phyloP scores from a whole-genome alignment of 2,329 filamentous ascomycete genomes.

The Sarocladiaceae sp. region DNA sequence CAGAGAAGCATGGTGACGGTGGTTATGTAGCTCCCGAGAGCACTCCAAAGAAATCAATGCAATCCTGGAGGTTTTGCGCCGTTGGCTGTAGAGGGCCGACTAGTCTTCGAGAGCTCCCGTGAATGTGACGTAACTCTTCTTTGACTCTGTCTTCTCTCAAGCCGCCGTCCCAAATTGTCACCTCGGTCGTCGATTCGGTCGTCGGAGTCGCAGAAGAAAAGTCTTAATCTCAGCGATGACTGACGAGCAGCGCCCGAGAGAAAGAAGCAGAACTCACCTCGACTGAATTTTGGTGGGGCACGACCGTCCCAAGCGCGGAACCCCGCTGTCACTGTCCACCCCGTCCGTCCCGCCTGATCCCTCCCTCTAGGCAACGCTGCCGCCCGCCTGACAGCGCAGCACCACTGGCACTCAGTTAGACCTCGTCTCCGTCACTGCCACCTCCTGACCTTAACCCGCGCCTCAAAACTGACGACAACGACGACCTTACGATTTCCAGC shows the following conservation, averaged over 20 bases:
- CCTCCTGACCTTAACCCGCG: not conserved
- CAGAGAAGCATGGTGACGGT: conserved; percentile 56
- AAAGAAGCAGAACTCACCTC: too few species aligned
- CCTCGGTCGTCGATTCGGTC: too few species aligned
- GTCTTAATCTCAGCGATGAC: too few species aligned
- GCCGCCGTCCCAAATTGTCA: too few species aligned
- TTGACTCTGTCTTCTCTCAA: too few species aligned
- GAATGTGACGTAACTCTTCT: too few species aligned
- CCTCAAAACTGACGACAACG: not conserved
- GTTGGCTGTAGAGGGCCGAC: too few species aligned
- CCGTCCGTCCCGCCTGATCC: not conserved
- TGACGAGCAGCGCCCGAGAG: too few species aligned
- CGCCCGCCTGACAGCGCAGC: not conserved
- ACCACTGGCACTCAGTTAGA: too few species aligned
- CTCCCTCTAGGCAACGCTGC: not conserved
- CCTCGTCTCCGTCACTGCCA: conserved; percentile 5
- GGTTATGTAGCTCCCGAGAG: not conserved
- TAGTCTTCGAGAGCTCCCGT: too few species aligned
- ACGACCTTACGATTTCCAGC: not conserved
- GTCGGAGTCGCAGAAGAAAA: too few species aligned
- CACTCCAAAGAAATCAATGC: not conserved
- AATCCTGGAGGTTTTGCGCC: not conserved
- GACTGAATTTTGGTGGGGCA: conserved; percentile 3
- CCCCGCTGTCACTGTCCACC: not conserved
- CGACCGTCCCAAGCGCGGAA: conserved; percentile 1